These are phyloP conservation scores for Ogataea glucozyma DNA, from an alignment of 805 yeast genomes.

Conservation along the genomic window DNA sequence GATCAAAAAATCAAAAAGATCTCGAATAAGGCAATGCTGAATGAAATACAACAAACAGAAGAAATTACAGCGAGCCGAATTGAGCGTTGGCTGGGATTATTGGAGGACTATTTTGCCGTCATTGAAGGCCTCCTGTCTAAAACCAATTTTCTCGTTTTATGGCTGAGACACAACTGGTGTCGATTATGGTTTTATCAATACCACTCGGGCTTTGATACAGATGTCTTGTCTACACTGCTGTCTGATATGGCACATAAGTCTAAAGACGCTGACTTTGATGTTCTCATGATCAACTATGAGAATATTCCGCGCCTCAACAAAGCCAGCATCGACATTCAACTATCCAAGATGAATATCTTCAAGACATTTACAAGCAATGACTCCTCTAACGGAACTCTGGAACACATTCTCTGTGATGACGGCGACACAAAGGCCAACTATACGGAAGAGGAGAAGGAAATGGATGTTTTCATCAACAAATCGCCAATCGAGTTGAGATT, in stretches of 20 bases:
- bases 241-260: slow-evolving; percentile 29
- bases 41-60: slow-evolving; percentile 40
- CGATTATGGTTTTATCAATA: slow-evolving; percentile 45
- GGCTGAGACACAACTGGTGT: slow-evolving; percentile 50
- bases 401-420: slow-evolving; percentile 26
- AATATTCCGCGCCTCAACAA: slow-evolving; percentile 57
- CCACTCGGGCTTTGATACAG: slow-evolving; percentile 29
- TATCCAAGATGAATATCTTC: slow-evolving; percentile 71
- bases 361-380: slow-evolving; percentile 59
- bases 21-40: slow-evolving; percentile 17
- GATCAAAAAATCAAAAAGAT: slow-evolving; percentile 27
- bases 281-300: slow-evolving; percentile 57
- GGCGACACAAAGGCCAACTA: slow-evolving; percentile 34
- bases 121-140: not conserved
- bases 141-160: slow-evolving; percentile 14
- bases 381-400: slow-evolving; percentile 29
- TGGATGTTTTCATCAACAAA: slow-evolving; percentile 57
- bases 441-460: slow-evolving; percentile 47
- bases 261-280: slow-evolving; percentile 24
- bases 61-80: slow-evolving; percentile 44
- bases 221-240: slow-evolving; percentile 36
- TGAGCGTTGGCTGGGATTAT: slow-evolving; percentile 46
- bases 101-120: slow-evolving; percentile 33
- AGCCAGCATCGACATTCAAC: slow-evolving; percentile 55
- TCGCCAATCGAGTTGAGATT: slow-evolving; percentile 69